Percentiles rank a stretch among this genome's conserved stretches.
Conservation (phyloP, 139 green algal genomes). For the Ostreobium quekettii region DNA sequence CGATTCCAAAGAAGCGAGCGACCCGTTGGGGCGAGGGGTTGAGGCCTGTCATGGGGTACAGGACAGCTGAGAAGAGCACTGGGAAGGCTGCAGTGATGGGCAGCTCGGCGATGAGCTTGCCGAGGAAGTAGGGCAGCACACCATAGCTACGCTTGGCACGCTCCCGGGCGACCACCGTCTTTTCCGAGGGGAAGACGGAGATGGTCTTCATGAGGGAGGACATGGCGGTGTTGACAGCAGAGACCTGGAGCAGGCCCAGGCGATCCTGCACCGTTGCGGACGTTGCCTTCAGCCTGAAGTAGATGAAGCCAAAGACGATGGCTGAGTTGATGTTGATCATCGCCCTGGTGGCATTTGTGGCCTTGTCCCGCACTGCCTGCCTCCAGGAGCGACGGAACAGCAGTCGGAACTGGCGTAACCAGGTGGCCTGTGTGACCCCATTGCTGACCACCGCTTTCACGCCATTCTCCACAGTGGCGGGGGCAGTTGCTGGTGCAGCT, state of each 20-base stretch:
- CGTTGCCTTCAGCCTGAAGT: slow-evolving; percentile 58
- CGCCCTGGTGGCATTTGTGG: slow-evolving; percentile 61
- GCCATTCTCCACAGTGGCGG: background rate
- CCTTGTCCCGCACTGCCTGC: slow-evolving; percentile 74
- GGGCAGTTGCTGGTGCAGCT: background rate
- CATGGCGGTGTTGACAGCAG: slow-evolving; percentile 81
- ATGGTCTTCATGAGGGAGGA: slow-evolving; percentile 76
- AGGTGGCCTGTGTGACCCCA: background rate
- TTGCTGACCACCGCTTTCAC: background rate
- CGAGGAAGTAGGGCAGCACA: slow-evolving; percentile 42
- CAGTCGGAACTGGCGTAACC: slow-evolving; percentile 34
- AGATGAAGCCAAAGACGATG: slow-evolving; percentile 88
- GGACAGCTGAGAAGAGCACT: slow-evolving; percentile 61
- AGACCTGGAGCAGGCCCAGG: slow-evolving; percentile 78
- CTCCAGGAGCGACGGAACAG: slow-evolving; percentile 47
- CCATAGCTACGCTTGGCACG: slow-evolving; percentile 43
- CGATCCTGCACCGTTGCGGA: slow-evolving; percentile 78
- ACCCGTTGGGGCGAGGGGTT: slow-evolving; percentile 35
- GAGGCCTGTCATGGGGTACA: slow-evolving; percentile 78
- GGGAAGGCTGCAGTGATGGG: slow-evolving; percentile 75
- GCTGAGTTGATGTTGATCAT: slow-evolving; percentile 68
- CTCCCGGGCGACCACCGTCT: slow-evolving; percentile 69
- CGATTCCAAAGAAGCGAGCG: slow-evolving; percentile 64
- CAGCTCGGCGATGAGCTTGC: slow-evolving; percentile 82
- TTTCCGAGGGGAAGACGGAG: slow-evolving; percentile 75